Evolutionary conservation across 139 green algal genomes (phyloP).

Genomic region (Micractinium sp.): DNA sequence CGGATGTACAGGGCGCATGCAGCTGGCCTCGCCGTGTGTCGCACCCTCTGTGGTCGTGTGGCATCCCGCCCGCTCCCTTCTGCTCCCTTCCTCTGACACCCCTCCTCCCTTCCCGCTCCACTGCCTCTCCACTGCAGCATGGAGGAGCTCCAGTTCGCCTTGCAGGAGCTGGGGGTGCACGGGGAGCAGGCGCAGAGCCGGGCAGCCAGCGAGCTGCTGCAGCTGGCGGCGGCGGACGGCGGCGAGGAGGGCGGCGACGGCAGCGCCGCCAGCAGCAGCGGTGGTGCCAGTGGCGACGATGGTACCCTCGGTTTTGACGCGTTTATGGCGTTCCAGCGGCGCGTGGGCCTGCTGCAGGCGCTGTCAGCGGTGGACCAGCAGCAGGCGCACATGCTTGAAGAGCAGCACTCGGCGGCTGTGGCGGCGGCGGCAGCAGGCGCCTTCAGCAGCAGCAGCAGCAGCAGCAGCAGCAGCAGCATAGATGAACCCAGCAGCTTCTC

Average conservation of each 20-base stretch:
- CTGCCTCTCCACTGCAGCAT: conserved; percentile 25
- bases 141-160: conserved; percentile 52
- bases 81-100: not conserved
- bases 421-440: not conserved
- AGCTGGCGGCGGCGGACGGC: conserved; percentile 10
- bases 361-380: conserved; percentile 20
- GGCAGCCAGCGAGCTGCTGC: conserved; percentile 19
- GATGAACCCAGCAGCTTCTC: not conserved
- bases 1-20: not conserved
- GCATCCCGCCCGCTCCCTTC: too few species aligned
- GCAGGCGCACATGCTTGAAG: conserved; percentile 4
- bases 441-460: not conserved
- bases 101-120: not conserved
- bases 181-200: not conserved
- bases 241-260: not conserved
- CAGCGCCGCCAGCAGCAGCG: not conserved
- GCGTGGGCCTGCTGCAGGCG: conserved; percentile 35
- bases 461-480: not conserved
- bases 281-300: conserved; percentile 37
- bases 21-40: not conserved
- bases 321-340: conserved; percentile 48
- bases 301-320: conserved; percentile 48
- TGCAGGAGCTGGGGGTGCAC: conserved; percentile 57
- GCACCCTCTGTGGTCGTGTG: too few species aligned
- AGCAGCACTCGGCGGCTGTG: not conserved